These are phyloP conservation scores for Carex kokanica DNA, from an alignment of 176 grass and related monocot genomes.

Conservation along the genomic window DNA sequence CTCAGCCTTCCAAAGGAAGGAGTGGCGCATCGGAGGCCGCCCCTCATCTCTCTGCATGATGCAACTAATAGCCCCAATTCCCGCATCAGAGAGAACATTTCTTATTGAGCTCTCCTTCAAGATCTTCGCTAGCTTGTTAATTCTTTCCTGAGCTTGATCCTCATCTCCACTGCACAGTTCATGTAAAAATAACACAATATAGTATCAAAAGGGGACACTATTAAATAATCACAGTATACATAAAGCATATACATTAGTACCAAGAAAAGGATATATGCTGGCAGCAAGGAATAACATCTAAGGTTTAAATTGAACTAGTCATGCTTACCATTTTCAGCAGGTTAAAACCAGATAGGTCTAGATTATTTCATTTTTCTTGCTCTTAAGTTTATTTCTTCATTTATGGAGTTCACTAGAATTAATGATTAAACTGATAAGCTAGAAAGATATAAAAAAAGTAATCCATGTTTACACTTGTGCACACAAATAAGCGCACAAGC, in stretches of 20 bases:
- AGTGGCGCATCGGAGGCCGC: slow-evolving; percentile 91
- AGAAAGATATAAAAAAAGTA: background rate
- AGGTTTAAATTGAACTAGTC: slow-evolving; percentile 6
- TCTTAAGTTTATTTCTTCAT: background rate
- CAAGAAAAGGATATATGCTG: background rate
- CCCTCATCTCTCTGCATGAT: slow-evolving; percentile 99
- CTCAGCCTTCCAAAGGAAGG: slow-evolving; percentile 80
- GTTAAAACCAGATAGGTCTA: background rate
- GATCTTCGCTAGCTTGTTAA: slow-evolving; percentile 90
- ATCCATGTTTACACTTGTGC: background rate
- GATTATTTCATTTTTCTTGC: background rate
- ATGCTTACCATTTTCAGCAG: background rate
- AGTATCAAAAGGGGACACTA: background rate
- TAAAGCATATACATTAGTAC: background rate
- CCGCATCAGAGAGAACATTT: slow-evolving; percentile 65
- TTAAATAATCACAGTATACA: background rate
- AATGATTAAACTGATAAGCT: background rate
- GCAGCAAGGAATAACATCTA: background rate
- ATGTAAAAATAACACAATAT: slow-evolving; percentile 24
- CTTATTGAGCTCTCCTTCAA: slow-evolving; percentile 78
- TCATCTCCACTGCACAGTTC: slow-evolving; percentile 81
- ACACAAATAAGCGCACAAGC: background rate
- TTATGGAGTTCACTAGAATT: background rate
- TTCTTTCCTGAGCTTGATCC: slow-evolving; percentile 96
- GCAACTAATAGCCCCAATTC: slow-evolving; percentile 74